Evolutionary conservation across 495 filamentous ascomycete genomes (phyloP).

Genomic region (Daldinia caldariorum): DNA sequence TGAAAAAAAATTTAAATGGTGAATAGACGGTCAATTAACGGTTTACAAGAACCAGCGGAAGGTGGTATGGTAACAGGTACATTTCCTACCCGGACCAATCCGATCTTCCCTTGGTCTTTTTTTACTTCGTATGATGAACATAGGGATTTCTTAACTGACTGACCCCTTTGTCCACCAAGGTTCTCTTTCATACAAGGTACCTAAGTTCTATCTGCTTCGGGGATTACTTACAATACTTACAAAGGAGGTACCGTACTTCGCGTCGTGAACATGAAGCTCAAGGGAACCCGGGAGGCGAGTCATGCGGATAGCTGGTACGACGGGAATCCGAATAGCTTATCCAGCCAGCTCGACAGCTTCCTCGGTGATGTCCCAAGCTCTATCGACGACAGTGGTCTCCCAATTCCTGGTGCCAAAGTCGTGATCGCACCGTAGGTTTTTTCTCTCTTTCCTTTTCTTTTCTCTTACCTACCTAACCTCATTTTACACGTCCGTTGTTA

Average conservation of each 20-base stretch:
- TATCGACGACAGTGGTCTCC: conserved; percentile 69
- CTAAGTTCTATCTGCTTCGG: neutral
- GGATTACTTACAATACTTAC: conserved; percentile 8
- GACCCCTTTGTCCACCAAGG: conserved; percentile 4
- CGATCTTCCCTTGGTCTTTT: conserved; percentile 10
- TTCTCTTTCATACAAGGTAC: neutral
- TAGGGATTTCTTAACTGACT: neutral
- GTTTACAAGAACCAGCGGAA: too few species aligned
- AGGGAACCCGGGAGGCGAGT: conserved; percentile 68
- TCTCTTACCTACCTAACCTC: conserved; percentile 10
- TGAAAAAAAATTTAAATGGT: too few species aligned
- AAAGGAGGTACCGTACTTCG: neutral
- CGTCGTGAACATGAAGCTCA: conserved; percentile 41
- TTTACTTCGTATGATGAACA: neutral
- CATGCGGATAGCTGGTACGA: conserved; percentile 82
- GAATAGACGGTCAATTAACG: too few species aligned
- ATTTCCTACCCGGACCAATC: conserved; percentile 26
- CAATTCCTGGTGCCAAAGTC: conserved; percentile 79
- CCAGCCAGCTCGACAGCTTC: conserved; percentile 79
- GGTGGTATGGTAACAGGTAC: too few species aligned
- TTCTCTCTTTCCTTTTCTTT: conserved; percentile 30
- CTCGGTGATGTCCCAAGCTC: conserved; percentile 74
- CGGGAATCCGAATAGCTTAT: conserved; percentile 65
- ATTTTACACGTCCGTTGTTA: conserved; percentile 6
- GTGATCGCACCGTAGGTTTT: conserved; percentile 93